Percentiles rank a stretch among this genome's conserved stretches.
phyloP scores from a whole-genome alignment of 2,329 filamentous ascomycete genomes.

The Raffaelea deltoideospora region DNA sequence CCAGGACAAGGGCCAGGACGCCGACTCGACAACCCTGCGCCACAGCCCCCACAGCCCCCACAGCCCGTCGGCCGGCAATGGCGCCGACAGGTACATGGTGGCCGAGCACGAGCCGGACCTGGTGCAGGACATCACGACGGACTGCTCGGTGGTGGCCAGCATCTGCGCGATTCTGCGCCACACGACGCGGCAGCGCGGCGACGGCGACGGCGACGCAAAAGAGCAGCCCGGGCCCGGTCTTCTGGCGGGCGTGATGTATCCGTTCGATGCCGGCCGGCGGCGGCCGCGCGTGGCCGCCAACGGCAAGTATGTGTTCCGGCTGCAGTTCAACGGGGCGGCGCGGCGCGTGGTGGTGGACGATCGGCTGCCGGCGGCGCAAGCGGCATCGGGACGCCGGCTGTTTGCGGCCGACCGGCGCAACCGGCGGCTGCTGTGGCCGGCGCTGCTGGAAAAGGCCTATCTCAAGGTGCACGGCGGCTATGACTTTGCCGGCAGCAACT shows the following conservation, averaged over 20 bases:
- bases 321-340: conserved; percentile 92
- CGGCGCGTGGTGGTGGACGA: conserved; percentile 83
- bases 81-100: conserved; percentile 12
- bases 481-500: conserved; percentile 95
- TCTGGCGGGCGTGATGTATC: conserved; percentile 55
- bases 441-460: conserved; percentile 89
- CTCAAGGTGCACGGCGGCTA: conserved; percentile 91
- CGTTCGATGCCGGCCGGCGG: conserved; percentile 45
- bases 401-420: conserved; percentile 81
- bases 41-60: too few species aligned
- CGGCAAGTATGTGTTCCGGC: conserved; percentile 81
- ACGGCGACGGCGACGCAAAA: not conserved
- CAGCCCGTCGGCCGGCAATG: not conserved
- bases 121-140: conserved; percentile 88
- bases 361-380: conserved; percentile 61
- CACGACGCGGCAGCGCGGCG: conserved; percentile 38
- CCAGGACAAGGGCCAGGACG: not conserved
- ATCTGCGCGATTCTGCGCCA: conserved; percentile 68
- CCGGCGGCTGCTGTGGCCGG: conserved; percentile 74
- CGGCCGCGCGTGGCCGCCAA: conserved; percentile 53
- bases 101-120: conserved; percentile 53
- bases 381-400: conserved; percentile 55
- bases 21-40: too few species aligned
- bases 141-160: conserved; percentile 94
- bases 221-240: conserved; percentile 56